These are phyloP conservation scores for Fusarium sp. DNA, from an alignment of 2,329 filamentous ascomycete genomes.

Conservation along the genomic window DNA sequence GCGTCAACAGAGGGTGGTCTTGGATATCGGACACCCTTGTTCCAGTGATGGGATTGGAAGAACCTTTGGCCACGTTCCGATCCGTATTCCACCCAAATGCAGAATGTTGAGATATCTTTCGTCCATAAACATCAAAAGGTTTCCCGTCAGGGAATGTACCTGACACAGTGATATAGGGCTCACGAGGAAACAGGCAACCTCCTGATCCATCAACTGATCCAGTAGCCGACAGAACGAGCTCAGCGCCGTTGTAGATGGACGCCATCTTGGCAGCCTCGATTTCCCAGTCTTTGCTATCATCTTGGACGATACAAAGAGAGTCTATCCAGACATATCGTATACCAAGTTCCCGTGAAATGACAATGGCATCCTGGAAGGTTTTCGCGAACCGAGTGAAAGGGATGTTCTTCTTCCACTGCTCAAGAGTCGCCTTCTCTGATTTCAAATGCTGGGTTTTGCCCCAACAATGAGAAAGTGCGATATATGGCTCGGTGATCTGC, in stretches of 20 bases:
- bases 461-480: slow-evolving; percentile 43
- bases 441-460: slow-evolving; percentile 26
- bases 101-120: slow-evolving; percentile 12
- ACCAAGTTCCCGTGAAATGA: slow-evolving; percentile 31
- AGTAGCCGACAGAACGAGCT: slow-evolving; percentile 42
- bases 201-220: slow-evolving; percentile 31
- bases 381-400: slow-evolving; percentile 24
- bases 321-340: slow-evolving; percentile 46
- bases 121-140: slow-evolving; percentile 32
- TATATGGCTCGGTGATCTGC: slow-evolving; percentile 21
- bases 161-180: slow-evolving; percentile 14
- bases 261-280: slow-evolving; percentile 46
- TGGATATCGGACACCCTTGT: not conserved
- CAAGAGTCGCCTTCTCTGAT: slow-evolving; percentile 19
- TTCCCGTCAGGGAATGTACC: slow-evolving; percentile 21
- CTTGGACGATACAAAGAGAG: slow-evolving; percentile 45
- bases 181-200: slow-evolving; percentile 38
- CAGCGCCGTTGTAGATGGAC: slow-evolving; percentile 42
- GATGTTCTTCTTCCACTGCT: slow-evolving; percentile 34
- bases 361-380: slow-evolving; percentile 38
- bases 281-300: slow-evolving; percentile 42
- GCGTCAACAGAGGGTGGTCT: slow-evolving; percentile 34
- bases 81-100: slow-evolving; percentile 31
- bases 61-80: slow-evolving; percentile 6
- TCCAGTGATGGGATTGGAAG: slow-evolving; percentile 12